Conservation (phyloP, 1,284 basidiomycete genomes). For the Irpex sp. region DNA sequence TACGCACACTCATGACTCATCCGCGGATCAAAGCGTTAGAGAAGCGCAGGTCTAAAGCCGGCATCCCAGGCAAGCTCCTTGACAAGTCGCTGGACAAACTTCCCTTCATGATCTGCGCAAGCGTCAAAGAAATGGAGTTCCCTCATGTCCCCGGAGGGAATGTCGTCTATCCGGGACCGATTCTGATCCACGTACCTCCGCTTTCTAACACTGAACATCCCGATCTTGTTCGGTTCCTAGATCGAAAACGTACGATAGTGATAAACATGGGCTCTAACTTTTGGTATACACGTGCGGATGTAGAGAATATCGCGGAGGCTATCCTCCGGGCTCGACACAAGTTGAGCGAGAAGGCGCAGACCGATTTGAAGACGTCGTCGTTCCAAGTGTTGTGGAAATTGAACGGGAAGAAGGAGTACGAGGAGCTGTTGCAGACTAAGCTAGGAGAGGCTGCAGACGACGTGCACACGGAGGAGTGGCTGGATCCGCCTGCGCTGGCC, state of each 20-base stretch:
- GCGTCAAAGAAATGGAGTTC: constrained; percentile 14
- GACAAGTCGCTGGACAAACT: constrained; percentile 9
- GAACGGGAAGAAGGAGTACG: constrained; percentile 11
- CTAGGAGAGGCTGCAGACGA: constrained; percentile 1
- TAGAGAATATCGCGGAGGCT: constrained; percentile 6
- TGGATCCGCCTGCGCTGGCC: constrained; percentile 8
- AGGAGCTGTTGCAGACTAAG: constrained; percentile 4
- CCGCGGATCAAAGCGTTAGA: constrained; percentile 11
- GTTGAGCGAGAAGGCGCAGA: background rate
- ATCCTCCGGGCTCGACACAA: constrained; percentile 1
- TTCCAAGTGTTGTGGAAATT: constrained; percentile 19
- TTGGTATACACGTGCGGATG: constrained; percentile 12
- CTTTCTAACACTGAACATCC: constrained; percentile 6
- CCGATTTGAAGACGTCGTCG: too few relatives aligned
- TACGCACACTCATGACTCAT: constrained; percentile 7
- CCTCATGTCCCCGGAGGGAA: constrained; percentile 11
- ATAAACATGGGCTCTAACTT: constrained; percentile 17
- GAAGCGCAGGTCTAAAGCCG: constrained; percentile 7
- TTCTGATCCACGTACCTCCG: constrained; percentile 7
- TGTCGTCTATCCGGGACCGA: constrained; percentile 13
- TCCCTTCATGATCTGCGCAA: constrained; percentile 14
- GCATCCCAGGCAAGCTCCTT: constrained; percentile 11
- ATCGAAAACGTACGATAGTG: constrained; percentile 10
- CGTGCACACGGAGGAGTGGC: constrained; percentile 12
- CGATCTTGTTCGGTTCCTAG: constrained; percentile 12